Base-by-base conservation (phyloP, 208 protist species). In the Vickermania spadyakhi region DNA sequence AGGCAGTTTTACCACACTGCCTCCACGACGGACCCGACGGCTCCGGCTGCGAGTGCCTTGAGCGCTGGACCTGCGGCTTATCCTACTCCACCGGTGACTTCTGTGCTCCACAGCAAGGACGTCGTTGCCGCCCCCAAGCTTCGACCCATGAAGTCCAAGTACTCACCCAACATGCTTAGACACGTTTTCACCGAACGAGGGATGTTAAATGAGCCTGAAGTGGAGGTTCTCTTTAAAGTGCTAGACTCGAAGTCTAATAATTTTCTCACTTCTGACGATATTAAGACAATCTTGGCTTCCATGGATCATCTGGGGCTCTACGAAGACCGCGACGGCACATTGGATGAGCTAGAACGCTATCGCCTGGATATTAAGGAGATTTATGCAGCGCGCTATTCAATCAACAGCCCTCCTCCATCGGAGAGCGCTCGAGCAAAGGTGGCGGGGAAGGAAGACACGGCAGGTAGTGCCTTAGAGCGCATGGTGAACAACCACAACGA, bases 281-380 rank as follows among this genome's bases (percentile, higher is more conserved):
- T 79, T 2, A 30, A 3, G 26, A 18, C 53, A 1, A 28, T 79
- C 11, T 56, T 79, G 5, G 1, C 29, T 18, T 58, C 71, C 0
- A 72, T 79, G 28, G 73, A 79, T 56, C 62, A 70, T 28, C 28
- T 68, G 21, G 73, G 73, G 23, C 60, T 79, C 2, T 75, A 79
- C 56, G 73, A 79, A 28, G 73, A 79, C 45, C 28, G 22, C 26
- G 60, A 79, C 45, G 68, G 68, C 25, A 75, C 68, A 21, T 7
- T 68, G 21, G 51, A 62, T 18, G 54, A 69, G 31, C 45, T 79
- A 18, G 60, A 29, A 5, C 58, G 53, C 23, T 68, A 41, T 56
- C 72, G 72, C 26, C 23, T 21, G n/a, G 58, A 36, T 11, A 56
- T 78, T 22, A 42, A 58, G 64, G 36, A 1, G 31, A 58, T 0